These are phyloP conservation scores for Paecilomyces niveus DNA, from an alignment of 2,329 filamentous ascomycete genomes.

Conservation along the genomic window DNA sequence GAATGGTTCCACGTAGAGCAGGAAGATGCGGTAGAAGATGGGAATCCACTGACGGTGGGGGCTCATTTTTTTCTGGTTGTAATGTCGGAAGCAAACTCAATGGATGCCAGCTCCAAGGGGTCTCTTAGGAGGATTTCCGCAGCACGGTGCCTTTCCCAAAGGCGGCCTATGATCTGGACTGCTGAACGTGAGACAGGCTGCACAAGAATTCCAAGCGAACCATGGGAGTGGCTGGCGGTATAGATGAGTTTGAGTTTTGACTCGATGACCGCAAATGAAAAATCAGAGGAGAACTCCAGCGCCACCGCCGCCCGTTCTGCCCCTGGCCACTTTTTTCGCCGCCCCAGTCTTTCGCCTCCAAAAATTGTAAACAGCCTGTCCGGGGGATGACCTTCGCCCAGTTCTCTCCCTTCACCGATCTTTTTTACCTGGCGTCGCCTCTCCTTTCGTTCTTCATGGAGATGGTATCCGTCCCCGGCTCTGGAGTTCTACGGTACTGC, in stretches of 20 bases:
- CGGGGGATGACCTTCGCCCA: not conserved
- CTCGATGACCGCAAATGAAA: not conserved
- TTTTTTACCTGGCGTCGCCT: not conserved
- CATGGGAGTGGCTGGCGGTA: not conserved
- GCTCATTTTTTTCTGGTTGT: not conserved
- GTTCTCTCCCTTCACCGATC: not conserved
- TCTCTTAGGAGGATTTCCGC: not conserved
- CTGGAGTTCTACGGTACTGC: not conserved
- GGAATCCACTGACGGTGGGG: not conserved
- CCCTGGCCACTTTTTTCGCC: not conserved
- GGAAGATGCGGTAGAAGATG: conserved; percentile 55
- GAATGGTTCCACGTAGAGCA: conserved; percentile 64
- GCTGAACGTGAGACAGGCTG: too few species aligned
- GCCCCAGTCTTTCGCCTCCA: not conserved
- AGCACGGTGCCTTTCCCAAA: not conserved
- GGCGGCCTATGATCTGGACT: not conserved
- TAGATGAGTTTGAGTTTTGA: not conserved
- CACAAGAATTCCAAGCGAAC: not conserved
- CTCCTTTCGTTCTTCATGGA: not conserved
- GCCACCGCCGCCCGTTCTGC: not conserved
- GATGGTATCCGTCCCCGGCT: not conserved
- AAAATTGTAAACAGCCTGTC: not conserved
- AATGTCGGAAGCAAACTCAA: not conserved
- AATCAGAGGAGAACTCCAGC: not conserved
- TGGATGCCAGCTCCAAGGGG: not conserved